Percentiles rank a stretch among this genome's conserved stretches.
phyloP scores from a whole-genome alignment of 2,329 filamentous ascomycete species.

The Metarhizium robertsii region DNA sequence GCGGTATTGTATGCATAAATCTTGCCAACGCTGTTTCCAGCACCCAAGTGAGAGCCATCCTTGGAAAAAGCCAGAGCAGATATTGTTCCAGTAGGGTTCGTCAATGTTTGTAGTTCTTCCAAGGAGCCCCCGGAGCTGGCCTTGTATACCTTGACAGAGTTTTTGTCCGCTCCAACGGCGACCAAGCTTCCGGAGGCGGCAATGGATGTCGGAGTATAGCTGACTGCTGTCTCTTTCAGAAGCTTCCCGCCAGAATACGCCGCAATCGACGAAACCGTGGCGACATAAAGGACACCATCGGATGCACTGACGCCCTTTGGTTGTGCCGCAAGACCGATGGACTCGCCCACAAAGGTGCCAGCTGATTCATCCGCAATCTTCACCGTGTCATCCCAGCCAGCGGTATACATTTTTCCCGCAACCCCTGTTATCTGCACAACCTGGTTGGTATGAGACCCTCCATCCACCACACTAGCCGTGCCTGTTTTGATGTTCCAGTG shows the following conservation, averaged over 20 bases:
- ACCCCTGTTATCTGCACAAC: conserved; percentile 63
- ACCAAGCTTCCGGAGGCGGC: conserved; percentile 59
- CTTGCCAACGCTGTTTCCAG: conserved; percentile 76
- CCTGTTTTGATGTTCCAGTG: conserved; percentile 73
- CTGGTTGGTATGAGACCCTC: conserved; percentile 77
- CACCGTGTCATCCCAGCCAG: conserved; percentile 90
- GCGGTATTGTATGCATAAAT: conserved; percentile 65
- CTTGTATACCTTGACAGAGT: conserved; percentile 64
- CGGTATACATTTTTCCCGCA: conserved; percentile 63
- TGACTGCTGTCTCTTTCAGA: conserved; percentile 48
- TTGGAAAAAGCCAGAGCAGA: conserved; percentile 77
- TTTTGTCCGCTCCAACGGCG: conserved; percentile 68
- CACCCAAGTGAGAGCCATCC: conserved; percentile 68
- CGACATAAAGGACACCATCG: conserved; percentile 44
- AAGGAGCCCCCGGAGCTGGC: conserved; percentile 46
- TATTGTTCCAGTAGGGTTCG: conserved; percentile 60
- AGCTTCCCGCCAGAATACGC: conserved; percentile 53
- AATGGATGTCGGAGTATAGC: conserved; percentile 60
- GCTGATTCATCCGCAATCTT: conserved; percentile 67
- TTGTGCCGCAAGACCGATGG: conserved; percentile 63
- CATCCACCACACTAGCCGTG: conserved; percentile 61
- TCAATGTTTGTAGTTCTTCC: conserved; percentile 46
- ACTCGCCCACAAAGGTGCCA: conserved; percentile 64
- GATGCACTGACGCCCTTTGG: conserved; percentile 64
- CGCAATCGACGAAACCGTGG: conserved; percentile 40